phyloP scores from a whole-genome alignment of 2,329 filamentous ascomycete species.

The Septoria linicola region DNA sequence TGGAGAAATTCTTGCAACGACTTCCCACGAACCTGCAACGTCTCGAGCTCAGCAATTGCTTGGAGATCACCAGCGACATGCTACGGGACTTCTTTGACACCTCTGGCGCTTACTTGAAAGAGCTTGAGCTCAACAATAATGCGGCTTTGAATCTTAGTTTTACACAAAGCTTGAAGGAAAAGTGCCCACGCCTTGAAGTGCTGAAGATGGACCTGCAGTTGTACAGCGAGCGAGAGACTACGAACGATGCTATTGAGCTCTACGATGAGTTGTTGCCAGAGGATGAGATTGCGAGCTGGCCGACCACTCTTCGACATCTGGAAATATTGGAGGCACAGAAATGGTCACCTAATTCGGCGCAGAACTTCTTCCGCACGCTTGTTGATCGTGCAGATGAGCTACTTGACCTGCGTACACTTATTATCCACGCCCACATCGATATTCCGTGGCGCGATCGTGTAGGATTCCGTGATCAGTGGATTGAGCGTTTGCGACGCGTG shows the following conservation, averaged over 20 bases:
- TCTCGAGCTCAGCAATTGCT: constrained; percentile 76
- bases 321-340: constrained; percentile 76
- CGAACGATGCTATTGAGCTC: constrained; percentile 70
- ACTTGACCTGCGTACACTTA: constrained; percentile 65
- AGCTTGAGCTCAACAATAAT: constrained; percentile 74
- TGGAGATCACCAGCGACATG: constrained; percentile 66
- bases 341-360: constrained; percentile 66
- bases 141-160: constrained; percentile 75
- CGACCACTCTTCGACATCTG: constrained; percentile 65
- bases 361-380: constrained; percentile 76
- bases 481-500: constrained; percentile 64
- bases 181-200: constrained; percentile 68
- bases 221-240: constrained; percentile 66
- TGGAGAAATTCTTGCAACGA: constrained; percentile 64
- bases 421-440: constrained; percentile 75
- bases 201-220: constrained; percentile 78
- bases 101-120: constrained; percentile 66
- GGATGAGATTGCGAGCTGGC: constrained; percentile 74
- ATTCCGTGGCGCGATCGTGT: constrained; percentile 78
- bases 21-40: constrained; percentile 66
- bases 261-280: constrained; percentile 66
- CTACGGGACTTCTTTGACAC: constrained; percentile 64
- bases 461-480: constrained; percentile 76
- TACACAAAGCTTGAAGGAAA: constrained; percentile 61
- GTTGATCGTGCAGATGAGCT: constrained; percentile 68